phyloP scores from a whole-genome alignment of 108 stramenopile genomes.

The Epipyxis sp. region DNA sequence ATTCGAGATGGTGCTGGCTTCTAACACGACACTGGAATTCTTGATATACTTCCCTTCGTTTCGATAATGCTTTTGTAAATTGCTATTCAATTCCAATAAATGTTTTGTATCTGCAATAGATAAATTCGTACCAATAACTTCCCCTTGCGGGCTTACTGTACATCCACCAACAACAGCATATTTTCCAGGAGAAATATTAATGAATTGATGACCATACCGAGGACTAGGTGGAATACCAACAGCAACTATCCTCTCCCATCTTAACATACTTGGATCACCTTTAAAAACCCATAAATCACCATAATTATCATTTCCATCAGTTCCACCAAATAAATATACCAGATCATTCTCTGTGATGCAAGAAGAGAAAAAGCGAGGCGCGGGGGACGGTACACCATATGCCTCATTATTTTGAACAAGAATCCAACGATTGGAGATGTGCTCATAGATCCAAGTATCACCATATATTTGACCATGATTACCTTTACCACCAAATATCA shows the following conservation, averaged over 20 bases:
- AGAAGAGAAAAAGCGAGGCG: background rate
- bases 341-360: background rate
- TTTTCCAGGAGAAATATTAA: too few relatives aligned
- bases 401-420: background rate
- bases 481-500: background rate
- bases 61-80: background rate
- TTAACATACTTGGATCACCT: background rate
- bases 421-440: background rate
- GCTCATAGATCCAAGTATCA: background rate
- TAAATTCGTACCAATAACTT: background rate
- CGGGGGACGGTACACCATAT: background rate
- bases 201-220: background rate
- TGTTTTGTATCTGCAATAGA: background rate
- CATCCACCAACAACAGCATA: background rate
- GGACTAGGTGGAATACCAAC: background rate
- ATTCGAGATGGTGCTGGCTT: background rate
- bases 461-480: background rate
- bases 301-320: background rate
- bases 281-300: background rate
- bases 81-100: background rate
- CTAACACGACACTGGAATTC: background rate
- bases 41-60: too few relatives aligned
- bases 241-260: background rate
- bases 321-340: conserved; percentile 14
- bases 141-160: background rate